A percentile compares a stretch with the other conserved stretches of the same genome.
These are phyloP conservation scores for Erodium moschatum DNA, from an alignment of 441 rosid genomes.

Conservation along the genomic window DNA sequence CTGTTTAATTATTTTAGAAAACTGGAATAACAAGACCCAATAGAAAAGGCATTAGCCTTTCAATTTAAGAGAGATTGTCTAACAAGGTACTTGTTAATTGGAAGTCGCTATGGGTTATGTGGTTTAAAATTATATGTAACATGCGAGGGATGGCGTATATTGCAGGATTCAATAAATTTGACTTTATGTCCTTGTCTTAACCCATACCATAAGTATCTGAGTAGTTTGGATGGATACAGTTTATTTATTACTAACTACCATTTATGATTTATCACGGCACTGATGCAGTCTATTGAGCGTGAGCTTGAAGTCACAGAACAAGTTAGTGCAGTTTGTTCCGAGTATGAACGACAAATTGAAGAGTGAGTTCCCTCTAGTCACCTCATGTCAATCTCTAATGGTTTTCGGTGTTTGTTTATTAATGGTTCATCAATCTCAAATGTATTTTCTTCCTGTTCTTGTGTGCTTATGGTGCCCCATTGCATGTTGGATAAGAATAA, in stretches of 20 bases:
- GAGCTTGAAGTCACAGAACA: conserved; percentile 48
- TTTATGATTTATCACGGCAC: conserved; percentile 11
- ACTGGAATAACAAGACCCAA: background rate
- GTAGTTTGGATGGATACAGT: conserved; percentile 7
- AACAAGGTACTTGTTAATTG: background rate
- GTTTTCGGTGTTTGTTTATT: background rate
- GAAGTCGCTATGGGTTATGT: background rate
- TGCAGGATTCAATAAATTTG: background rate
- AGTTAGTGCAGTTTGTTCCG: conserved; percentile 47
- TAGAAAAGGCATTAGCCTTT: background rate
- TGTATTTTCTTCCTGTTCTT: background rate
- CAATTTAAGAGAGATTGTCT: background rate
- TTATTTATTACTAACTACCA: conserved; percentile 3
- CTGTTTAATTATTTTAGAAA: background rate
- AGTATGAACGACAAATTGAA: conserved; percentile 68
- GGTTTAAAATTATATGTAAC: background rate
- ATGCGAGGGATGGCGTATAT: background rate
- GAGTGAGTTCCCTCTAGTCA: conserved; percentile 38
- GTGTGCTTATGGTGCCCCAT: background rate
- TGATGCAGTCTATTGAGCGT: conserved; percentile 46
- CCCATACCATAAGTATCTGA: background rate
- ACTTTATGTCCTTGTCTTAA: background rate
- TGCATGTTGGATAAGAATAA: background rate
- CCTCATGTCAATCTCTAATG: conserved; percentile 3
- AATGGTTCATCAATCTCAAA: background rate